phyloP scores from a whole-genome alignment of 2,329 filamentous ascomycete species.

The Alternaria dauci region DNA sequence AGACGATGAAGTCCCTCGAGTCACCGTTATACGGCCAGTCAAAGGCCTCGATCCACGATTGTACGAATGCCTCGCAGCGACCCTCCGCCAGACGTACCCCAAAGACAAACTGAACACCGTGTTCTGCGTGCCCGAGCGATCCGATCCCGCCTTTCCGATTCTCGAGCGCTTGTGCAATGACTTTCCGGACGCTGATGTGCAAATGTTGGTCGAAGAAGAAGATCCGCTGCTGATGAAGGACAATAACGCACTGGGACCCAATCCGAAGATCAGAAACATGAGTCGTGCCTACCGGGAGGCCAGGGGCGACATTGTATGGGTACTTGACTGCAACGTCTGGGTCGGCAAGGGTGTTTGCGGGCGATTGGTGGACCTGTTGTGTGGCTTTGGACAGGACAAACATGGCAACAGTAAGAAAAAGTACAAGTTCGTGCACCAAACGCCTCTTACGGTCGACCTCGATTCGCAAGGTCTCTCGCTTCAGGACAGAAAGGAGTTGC shows the following conservation, averaged over 20 bases:
- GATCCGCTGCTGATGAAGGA: constrained; percentile 72
- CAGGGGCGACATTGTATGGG: constrained; percentile 86
- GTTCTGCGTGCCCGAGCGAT: constrained; percentile 79
- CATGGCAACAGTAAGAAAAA: constrained; percentile 48
- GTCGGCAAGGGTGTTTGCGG: constrained; percentile 79
- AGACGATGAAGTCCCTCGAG: constrained; percentile 69
- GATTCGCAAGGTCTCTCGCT: constrained; percentile 40
- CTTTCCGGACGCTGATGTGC: constrained; percentile 75
- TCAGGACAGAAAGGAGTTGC: constrained; percentile 43
- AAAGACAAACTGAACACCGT: constrained; percentile 76
- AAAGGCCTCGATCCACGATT: constrained; percentile 90
- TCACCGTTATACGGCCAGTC: constrained; percentile 91
- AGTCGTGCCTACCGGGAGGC: constrained; percentile 91
- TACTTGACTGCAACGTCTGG: constrained; percentile 97
- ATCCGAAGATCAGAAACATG: constrained; percentile 98
- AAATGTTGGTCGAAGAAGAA: constrained; percentile 81
- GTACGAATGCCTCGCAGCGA: constrained; percentile 90
- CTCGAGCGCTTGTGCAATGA: constrained; percentile 76
- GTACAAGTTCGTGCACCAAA: constrained; percentile 92
- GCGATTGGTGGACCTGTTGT: constrained; percentile 87
- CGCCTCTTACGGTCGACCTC: constrained; percentile 86
- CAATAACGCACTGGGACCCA: constrained; percentile 75
- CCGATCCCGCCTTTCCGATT: constrained; percentile 79
- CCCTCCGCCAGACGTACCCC: constrained; percentile 84
- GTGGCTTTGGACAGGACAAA: constrained; percentile 65